Base-by-base conservation (phyloP, 176 grass and related monocot species). In the Zoysia pacifica region DNA sequence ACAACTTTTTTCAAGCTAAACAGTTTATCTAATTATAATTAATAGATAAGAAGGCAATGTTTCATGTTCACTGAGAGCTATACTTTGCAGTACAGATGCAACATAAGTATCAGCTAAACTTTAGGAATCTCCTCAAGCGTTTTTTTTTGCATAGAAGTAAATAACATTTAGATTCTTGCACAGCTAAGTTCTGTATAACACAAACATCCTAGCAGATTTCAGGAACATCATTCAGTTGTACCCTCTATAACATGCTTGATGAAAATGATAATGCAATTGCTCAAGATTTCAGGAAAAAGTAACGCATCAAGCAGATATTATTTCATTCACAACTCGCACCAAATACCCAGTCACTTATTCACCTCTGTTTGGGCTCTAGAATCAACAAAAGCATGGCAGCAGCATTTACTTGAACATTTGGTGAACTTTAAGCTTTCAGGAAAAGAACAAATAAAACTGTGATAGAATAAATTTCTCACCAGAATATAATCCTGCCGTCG, bases 401-500 rank as follows among this genome's bases (percentile, higher is more conserved):
- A 14, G 60, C 59, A 87, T 83, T 73, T 79, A 61, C 7, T 62
- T 11, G 3, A 65, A 65, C 20, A 37, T 44, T 43, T 72, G n/a
- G 11, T 10, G 9, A 47, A 42, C 73, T 53, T 11, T 0, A 28
- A 6, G 12, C 28, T 47, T n/a, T 4, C 9, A 41, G 28, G 79
- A 54, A 63, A 50, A 20, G 7, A 47, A 81, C 69, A 28, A 4
- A 75, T 82, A 35, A 68, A 45, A 82, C 8, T 2, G 40, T 46
- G 62, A 74, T 69, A 35, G 43, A 37, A 15, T 11, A 91, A 71
- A 58, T 76, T 90, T 60, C 82, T 86, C 56, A 94, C 95, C 97
- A 99, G 85, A 89, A 99, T 70, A 96, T 96, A 76, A 99, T 99
- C 76, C 84, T 78, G 19, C 93, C 88, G 43, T 96, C 82, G 46